phyloP scores from a whole-genome alignment of 2,329 filamentous ascomycete species.

The Hirsutella rhossiliensis region DNA sequence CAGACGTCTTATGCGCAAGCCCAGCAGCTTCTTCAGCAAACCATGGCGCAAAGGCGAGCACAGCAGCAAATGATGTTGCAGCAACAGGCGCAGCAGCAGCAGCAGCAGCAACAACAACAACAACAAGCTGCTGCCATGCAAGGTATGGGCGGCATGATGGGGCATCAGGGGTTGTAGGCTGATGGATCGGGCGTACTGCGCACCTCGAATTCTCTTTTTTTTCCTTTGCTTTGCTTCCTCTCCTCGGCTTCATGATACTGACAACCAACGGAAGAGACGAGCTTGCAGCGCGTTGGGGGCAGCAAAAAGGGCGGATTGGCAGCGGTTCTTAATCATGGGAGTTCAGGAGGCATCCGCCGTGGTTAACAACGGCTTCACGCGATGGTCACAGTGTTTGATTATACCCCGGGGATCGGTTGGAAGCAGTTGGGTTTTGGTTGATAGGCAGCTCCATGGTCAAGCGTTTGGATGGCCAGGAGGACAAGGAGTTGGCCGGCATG shows the following conservation, averaged over 20 bases:
- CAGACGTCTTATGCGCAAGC: conserved; percentile 26
- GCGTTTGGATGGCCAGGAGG: background rate
- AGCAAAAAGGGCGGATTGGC: background rate
- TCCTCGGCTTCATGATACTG: background rate
- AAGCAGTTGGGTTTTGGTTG: background rate
- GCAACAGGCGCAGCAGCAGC: conserved; percentile 21
- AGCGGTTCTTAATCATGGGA: background rate
- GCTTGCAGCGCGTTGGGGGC: background rate
- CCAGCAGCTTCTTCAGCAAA: conserved; percentile 18
- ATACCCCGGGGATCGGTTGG: conserved; percentile 2
- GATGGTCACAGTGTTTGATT: background rate
- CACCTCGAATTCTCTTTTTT: background rate
- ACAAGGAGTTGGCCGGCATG: background rate
- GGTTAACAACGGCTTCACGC: background rate
- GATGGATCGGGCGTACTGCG: background rate
- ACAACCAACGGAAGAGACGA: background rate
- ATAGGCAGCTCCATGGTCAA: background rate
- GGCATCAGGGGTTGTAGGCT: conserved; percentile 33
- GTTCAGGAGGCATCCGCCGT: background rate
- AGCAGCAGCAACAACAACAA: conserved; percentile 18
- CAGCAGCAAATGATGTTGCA: conserved; percentile 23
- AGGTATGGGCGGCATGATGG: conserved; percentile 43
- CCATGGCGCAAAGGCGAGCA: conserved; percentile 18
- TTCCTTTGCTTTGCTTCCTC: background rate
- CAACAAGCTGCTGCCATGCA: conserved; percentile 34